Conservation (phyloP, 257 asterid species). For the Fraxinus anomala region DNA sequence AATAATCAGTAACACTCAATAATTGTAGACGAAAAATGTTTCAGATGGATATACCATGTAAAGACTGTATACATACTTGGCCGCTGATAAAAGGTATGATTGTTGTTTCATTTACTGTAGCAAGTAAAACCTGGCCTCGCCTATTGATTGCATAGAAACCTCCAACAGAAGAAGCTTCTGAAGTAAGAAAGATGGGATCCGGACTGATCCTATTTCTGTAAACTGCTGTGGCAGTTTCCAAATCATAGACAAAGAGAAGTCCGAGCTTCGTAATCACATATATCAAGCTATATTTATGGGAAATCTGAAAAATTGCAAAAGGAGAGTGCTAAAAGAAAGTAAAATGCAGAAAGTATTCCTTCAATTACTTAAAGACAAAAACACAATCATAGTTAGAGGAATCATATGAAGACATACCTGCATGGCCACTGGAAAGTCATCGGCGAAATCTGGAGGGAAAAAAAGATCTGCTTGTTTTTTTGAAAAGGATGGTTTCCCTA, state of each 20-base stretch:
- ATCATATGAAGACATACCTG: conserved; percentile 56
- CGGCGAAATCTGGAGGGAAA: conserved; percentile 96
- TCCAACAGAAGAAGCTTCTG: conserved; percentile 93
- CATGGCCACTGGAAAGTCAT: conserved; percentile 98
- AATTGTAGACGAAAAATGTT: not conserved
- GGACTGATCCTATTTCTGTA: conserved; percentile 98
- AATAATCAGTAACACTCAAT: conserved; percentile 25
- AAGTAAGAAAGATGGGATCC: conserved; percentile 88
- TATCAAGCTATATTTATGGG: conserved; percentile 84
- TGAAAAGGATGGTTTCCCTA: conserved; percentile 90
- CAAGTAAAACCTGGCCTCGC: conserved; percentile 94
- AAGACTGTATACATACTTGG: conserved; percentile 59
- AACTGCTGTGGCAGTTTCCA: conserved; percentile 92
- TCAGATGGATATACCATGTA: conserved; percentile 3
- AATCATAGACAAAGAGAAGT: conserved; percentile 93
- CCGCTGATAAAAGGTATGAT: conserved; percentile 94
- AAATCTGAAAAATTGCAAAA: conserved; percentile 60
- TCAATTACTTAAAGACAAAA: not conserved
- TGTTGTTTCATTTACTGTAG: conserved; percentile 93
- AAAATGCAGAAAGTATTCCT: conserved; percentile 5
- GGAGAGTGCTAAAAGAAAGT: conserved; percentile 15
- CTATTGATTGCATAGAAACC: conserved; percentile 96
- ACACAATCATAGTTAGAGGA: conserved; percentile 9
- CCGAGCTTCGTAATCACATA: conserved; percentile 99
- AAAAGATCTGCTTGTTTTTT: conserved; percentile 99